These are phyloP conservation scores for Cercospora sojina DNA, from an alignment of 2,329 filamentous ascomycete species.

Conservation along the genomic window DNA sequence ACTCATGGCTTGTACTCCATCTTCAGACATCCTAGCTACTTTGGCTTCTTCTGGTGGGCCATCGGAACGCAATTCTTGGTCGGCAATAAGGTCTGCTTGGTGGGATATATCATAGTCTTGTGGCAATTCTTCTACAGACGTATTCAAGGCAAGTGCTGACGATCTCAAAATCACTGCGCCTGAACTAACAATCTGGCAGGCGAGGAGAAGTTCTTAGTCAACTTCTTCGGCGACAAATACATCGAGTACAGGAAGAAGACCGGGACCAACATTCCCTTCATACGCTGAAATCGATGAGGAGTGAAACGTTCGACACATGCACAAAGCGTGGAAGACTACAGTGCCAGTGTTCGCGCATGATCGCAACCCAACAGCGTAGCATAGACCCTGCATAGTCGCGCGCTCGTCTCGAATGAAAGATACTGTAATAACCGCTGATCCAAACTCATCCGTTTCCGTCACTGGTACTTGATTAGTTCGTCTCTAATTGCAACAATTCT, in stretches of 20 bases:
- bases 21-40: slow-evolving; percentile 87
- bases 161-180: background rate
- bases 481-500: background rate
- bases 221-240: slow-evolving; percentile 85
- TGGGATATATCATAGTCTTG: slow-evolving; percentile 70
- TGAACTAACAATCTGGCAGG: slow-evolving; percentile 43
- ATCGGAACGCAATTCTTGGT: slow-evolving; percentile 89
- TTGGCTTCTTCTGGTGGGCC: slow-evolving; percentile 98
- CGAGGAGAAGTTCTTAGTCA: slow-evolving; percentile 74
- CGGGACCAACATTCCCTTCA: slow-evolving; percentile 77
- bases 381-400: background rate
- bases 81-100: slow-evolving; percentile 77
- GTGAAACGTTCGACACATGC: background rate
- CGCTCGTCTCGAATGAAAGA: background rate
- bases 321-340: background rate
- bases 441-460: background rate
- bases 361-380: background rate
- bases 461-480: background rate
- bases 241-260: slow-evolving; percentile 68
- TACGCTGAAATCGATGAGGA: slow-evolving; percentile 39
- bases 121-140: slow-evolving; percentile 81
- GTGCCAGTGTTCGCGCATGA: background rate
- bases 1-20: slow-evolving; percentile 74
- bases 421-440: background rate
- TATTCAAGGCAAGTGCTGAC: slow-evolving; percentile 56